These are phyloP conservation scores for Penicillium crystallinum DNA, from an alignment of 495 filamentous ascomycete species.

Conservation along the genomic window DNA sequence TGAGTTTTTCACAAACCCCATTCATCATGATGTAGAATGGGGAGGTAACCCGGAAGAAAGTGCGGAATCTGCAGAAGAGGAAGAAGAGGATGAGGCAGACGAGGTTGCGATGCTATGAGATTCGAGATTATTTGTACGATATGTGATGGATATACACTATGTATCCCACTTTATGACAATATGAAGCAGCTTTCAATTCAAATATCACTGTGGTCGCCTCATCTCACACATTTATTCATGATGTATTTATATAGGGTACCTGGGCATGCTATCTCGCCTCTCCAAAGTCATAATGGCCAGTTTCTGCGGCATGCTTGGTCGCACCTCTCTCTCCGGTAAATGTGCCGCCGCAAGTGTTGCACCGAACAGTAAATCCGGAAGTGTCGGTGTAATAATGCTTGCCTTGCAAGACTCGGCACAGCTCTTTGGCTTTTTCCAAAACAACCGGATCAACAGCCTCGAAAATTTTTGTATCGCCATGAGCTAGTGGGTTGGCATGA, in stretches of 20 bases:
- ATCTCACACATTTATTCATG: not conserved
- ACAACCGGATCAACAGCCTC: slow-evolving; percentile 62
- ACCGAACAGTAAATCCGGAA: slow-evolving; percentile 72
- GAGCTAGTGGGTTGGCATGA: slow-evolving; percentile 54
- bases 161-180: not conserved
- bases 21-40: slow-evolving; percentile 45
- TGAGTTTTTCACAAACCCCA: slow-evolving; percentile 56
- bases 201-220: too few relatives aligned
- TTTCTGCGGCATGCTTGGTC: slow-evolving; percentile 58
- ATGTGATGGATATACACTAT: slow-evolving; percentile 16
- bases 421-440: slow-evolving; percentile 59
- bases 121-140: slow-evolving; percentile 21
- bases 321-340: slow-evolving; percentile 72
- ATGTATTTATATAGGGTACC: not conserved
- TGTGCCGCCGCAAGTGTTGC: slow-evolving; percentile 66
- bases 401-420: slow-evolving; percentile 65
- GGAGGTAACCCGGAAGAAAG: slow-evolving; percentile 41
- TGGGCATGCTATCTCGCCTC: slow-evolving; percentile 45
- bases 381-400: slow-evolving; percentile 92
- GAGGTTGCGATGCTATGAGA: slow-evolving; percentile 43
- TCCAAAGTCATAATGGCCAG: slow-evolving; percentile 69
- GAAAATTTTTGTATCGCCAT: slow-evolving; percentile 78
- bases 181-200: too few relatives aligned
- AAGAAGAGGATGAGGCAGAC: slow-evolving; percentile 38
- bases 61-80: slow-evolving; percentile 36